Evolutionary conservation across 2,329 filamentous ascomycete species (phyloP), one percentile per base, ranked within the genome.

Genomic region (Colletotrichum plurivorum): DNA sequence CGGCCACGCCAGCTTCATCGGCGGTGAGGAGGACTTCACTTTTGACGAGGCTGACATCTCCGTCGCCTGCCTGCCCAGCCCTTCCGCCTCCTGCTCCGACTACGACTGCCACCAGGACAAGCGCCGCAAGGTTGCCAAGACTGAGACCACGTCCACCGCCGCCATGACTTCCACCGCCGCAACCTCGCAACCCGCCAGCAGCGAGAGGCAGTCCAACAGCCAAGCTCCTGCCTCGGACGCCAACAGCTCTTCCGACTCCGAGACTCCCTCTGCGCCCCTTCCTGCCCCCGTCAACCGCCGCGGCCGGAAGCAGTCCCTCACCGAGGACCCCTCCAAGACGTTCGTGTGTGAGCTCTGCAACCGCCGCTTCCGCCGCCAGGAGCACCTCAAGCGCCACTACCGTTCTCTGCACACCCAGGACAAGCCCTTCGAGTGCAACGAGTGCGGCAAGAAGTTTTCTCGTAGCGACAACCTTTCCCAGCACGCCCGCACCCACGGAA

Each of bases 381-480:
- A 99, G 82, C 96, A 99, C 78, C 90, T 99, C 70, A 99, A 99
- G 90, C 93, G 96, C 72, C 96, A 99, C 86, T 97, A 97, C 87
- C 92, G 96, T 75, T 98, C 96, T 67, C 94, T 99, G 55, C 96
- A 99, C 87, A 99, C 96, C 1, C 92, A 97, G 78, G 96, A 98
- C 80, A 99, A 98, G 90, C 96, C 96, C 5, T 99, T 98, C 77
- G 94, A 97, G 84, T 99, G 96, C 87, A 89, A 91, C 73, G 95
- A 99, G 84, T 99, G 96, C 78, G 95, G 96, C 76, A 99, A 99
- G 92, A 98, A 97, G 87, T 99, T 98, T 85, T 98, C 95, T 20
- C 92, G 96, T 76, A 97, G 94, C 75, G 96, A 99, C 84, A 99
- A 99, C 86, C 89, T 99, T 16, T 93, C 94, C 25, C 96, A 99